These are phyloP conservation scores for Tetrapisispora iriomotensis DNA, from an alignment of 805 yeast genomes.

Conservation along the genomic window DNA sequence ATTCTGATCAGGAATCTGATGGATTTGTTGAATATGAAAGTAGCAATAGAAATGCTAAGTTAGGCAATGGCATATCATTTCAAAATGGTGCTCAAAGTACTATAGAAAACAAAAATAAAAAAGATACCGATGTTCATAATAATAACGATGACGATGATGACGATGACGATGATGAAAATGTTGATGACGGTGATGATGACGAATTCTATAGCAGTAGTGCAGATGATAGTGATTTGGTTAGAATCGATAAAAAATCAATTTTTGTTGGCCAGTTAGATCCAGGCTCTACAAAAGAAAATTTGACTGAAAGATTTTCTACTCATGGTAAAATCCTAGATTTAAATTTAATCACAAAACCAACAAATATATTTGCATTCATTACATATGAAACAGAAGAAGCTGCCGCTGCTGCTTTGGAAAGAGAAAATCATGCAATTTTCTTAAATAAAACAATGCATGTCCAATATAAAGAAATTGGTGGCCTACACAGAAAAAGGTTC, in stretches of 20 bases:
- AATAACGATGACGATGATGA: slow-evolving; percentile 6
- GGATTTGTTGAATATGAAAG: slow-evolving; percentile 1
- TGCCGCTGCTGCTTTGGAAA: slow-evolving; percentile 81
- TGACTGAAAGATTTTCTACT: slow-evolving; percentile 47
- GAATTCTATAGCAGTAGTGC: slow-evolving; percentile 1
- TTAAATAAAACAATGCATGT: slow-evolving; percentile 72
- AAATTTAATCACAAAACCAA: slow-evolving; percentile 44
- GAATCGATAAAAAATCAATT: slow-evolving; percentile 62
- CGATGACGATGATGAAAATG: neutral
- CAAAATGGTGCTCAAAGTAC: neutral
- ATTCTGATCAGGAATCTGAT: slow-evolving; percentile 1
- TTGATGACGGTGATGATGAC: slow-evolving; percentile 4
- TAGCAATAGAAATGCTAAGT: neutral
- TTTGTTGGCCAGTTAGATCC: slow-evolving; percentile 67
- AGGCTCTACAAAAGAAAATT: slow-evolving; percentile 43
- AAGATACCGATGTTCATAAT: neutral
- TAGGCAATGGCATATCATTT: neutral
- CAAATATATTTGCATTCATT: slow-evolving; percentile 61
- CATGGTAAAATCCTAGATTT: slow-evolving; percentile 59
- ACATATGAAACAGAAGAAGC: slow-evolving; percentile 53
- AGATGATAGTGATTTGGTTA: slow-evolving; percentile 13
- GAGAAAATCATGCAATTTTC: slow-evolving; percentile 73
- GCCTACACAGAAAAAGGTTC: slow-evolving; percentile 17
- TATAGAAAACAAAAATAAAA: neutral
- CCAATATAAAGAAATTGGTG: slow-evolving; percentile 58